Base-by-base conservation (phyloP, 2,329 filamentous ascomycete species). In the Pseudonectria foliicola region DNA sequence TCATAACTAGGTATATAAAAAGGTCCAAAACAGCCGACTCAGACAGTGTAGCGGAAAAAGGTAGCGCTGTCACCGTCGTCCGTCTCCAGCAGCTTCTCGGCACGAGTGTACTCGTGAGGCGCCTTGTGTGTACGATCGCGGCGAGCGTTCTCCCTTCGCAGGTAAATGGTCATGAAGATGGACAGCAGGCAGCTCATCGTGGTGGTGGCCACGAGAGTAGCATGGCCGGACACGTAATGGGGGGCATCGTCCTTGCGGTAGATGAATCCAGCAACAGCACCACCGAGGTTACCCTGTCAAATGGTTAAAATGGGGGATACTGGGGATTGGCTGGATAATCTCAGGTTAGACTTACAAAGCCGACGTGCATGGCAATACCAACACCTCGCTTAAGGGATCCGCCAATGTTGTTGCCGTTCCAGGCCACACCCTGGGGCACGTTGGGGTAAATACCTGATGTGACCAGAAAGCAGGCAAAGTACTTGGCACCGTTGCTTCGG, bases 371-470 rank as follows among this genome's bases (percentile, higher is more conserved):
- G 21, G 70, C 71, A 33, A 75, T 73, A 12, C 71, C 71, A 8
- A 72, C 70, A 28, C 64, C 69, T 34, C 71, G 62, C 61, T 76
- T 76, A 38, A 71, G 55, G 25, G 66, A 68, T 5, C 70, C 71
- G 3, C 69, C 70, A 31, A 77, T 72, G 45, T 77, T 77, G 53
- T 72, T 73, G n/a, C 67, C 67, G 37, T 75, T 75, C 73, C 73
- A 77, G 18, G 73, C 70, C 35, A 76, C 63, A 27, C 68, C 68
- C 23, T 73, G 64, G 6, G 74, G 71, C 3, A 75, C 69, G 42
- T 73, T 70, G 24, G 71, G 68, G 54, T 77, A 76, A 44, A 60
- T 59, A 12, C 57, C 57, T 6, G 46, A 53, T 18, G 53, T 51
- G 29, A 61, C 54, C 11, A 72, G 47, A 42, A 71, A 68, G 38